phyloP scores from a whole-genome alignment of 2,329 filamentous ascomycete genomes.

The Verticillium albo-atrum region DNA sequence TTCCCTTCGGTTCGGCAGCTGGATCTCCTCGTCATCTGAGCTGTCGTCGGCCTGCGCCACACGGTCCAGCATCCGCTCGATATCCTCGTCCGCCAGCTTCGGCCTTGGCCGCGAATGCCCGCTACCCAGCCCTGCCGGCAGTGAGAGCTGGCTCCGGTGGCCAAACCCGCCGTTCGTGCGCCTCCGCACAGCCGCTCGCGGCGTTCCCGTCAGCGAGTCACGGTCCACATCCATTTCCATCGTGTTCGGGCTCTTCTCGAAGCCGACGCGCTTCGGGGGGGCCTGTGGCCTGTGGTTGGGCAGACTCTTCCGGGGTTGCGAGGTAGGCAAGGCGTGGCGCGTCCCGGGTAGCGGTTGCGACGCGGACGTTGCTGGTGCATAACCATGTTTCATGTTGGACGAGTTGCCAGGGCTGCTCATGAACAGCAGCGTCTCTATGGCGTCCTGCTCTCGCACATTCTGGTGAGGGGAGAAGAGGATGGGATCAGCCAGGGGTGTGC shows the following conservation, averaged over 20 bases:
- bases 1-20: conserved; percentile 34
- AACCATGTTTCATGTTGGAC: conserved; percentile 53
- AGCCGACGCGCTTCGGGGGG: conserved; percentile 40
- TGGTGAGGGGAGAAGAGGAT: conserved; percentile 66
- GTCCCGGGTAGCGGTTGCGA: conserved; percentile 5
- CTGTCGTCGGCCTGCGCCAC: conserved; percentile 46
- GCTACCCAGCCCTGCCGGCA: conserved; percentile 43
- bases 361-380: conserved; percentile 36
- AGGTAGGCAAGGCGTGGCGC: conserved; percentile 38
- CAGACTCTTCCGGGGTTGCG: conserved; percentile 46
- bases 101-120: conserved; percentile 32
- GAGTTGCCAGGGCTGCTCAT: conserved; percentile 78
- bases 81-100: conserved; percentile 49
- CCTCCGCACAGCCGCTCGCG: conserved; percentile 21
- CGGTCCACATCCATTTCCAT: conserved; percentile 40
- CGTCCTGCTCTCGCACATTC: conserved; percentile 71
- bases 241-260: conserved; percentile 39
- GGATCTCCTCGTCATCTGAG: conserved; percentile 56
- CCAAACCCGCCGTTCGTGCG: conserved; percentile 16
- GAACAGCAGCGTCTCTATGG: conserved; percentile 74
- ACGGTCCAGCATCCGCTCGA: conserved; percentile 54
- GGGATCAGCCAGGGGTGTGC: conserved; percentile 39
- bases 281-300: conserved; percentile 41
- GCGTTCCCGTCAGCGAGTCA: conserved; percentile 30
- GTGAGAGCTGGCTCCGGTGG: conserved; percentile 37